Percentiles rank a stretch among this genome's conserved stretches.
phyloP scores from a whole-genome alignment of 2,329 filamentous ascomycete genomes.

The Talaromyces pinophilus region DNA sequence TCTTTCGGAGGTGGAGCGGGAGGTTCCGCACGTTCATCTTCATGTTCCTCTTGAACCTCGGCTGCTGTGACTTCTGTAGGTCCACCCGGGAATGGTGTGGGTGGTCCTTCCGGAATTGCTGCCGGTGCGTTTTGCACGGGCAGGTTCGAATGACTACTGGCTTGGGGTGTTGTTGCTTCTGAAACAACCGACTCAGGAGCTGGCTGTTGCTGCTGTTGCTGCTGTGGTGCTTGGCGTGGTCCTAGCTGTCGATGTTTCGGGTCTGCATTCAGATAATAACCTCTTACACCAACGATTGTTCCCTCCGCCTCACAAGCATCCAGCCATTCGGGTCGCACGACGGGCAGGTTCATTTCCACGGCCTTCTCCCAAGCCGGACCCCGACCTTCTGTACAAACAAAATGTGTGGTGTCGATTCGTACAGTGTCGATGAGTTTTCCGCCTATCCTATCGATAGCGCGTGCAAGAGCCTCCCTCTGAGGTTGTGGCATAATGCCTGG shows the following conservation, averaged over 20 bases:
- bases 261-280: conserved; percentile 92
- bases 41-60: conserved; percentile 21
- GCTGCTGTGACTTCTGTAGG: conserved; percentile 21
- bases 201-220: conserved; percentile 34
- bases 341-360: conserved; percentile 94
- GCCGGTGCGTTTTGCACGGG: conserved; percentile 27
- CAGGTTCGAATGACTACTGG: conserved; percentile 27
- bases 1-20: conserved; percentile 28
- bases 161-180: conserved; percentile 23
- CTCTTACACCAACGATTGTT: conserved; percentile 87
- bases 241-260: conserved; percentile 59
- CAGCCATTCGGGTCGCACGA: conserved; percentile 95
- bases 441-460: conserved; percentile 82
- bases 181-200: conserved; percentile 12
- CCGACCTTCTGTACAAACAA: conserved; percentile 91
- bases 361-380: conserved; percentile 94
- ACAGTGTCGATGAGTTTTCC: conserved; percentile 88
- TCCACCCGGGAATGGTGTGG: conserved; percentile 31
- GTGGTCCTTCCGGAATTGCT: conserved; percentile 25
- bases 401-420: conserved; percentile 96
- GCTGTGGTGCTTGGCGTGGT: conserved; percentile 37
- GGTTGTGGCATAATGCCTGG: conserved; percentile 78
- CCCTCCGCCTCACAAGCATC: conserved; percentile 94
- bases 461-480: conserved; percentile 69
- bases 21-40: conserved; percentile 23